phyloP scores from a whole-genome alignment of 768 basidiomycete genomes.

The Leucocoprinus birnbaumii region DNA sequence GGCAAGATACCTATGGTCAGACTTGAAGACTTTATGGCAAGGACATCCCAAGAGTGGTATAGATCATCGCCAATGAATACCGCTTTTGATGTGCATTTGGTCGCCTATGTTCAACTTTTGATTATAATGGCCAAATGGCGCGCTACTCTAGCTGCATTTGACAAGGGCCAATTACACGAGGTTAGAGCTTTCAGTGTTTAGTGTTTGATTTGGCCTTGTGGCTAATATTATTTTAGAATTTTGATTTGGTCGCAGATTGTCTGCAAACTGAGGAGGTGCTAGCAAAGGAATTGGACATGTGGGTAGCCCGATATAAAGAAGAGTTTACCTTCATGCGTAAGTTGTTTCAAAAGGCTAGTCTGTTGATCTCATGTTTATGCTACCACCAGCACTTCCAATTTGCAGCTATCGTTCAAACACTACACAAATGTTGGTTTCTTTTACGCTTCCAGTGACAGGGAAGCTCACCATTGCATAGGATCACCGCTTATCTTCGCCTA shows the following conservation, averaged over 20 bases:
- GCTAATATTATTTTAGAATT: slow-evolving; percentile 20
- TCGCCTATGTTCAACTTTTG: slow-evolving; percentile 51
- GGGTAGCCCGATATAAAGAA: slow-evolving; percentile 39
- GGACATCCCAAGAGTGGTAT: slow-evolving; percentile 49
- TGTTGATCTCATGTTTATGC: not conserved
- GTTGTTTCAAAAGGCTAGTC: slow-evolving; percentile 13
- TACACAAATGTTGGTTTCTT: slow-evolving; percentile 33
- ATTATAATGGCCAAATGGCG: slow-evolving; percentile 48
- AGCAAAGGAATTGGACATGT: slow-evolving; percentile 32
- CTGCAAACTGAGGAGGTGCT: slow-evolving; percentile 36
- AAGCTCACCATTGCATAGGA: slow-evolving; percentile 29
- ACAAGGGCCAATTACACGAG: slow-evolving; percentile 7
- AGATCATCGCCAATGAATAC: slow-evolving; percentile 34
- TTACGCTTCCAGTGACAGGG: not conserved
- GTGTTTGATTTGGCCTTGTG: no score
- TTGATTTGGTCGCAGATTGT: slow-evolving; percentile 30
- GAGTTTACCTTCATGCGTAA: slow-evolving; percentile 33
- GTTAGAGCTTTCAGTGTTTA: not conserved
- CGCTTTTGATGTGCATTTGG: slow-evolving; percentile 45
- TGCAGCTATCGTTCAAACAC: slow-evolving; percentile 43
- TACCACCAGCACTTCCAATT: slow-evolving; percentile 34
- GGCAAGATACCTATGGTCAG: slow-evolving; percentile 69
- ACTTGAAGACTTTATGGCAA: slow-evolving; percentile 59
- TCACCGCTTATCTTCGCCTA: slow-evolving; percentile 51
- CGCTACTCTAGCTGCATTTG: slow-evolving; percentile 12